These are phyloP conservation scores for Plantago coronopus DNA, from an alignment of 305 asterid genomes.

Conservation along the genomic window DNA sequence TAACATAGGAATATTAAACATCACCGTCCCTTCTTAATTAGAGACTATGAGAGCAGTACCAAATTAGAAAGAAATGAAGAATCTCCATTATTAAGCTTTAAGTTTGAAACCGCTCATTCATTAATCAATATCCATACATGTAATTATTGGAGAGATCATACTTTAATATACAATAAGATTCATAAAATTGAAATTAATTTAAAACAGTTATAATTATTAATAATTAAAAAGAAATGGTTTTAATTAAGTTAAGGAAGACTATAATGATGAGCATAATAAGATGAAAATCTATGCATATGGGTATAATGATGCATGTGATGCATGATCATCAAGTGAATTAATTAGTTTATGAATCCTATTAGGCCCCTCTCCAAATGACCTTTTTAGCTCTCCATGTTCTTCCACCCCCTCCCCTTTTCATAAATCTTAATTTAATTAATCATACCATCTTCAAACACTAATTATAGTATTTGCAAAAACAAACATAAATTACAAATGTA, in stretches of 20 bases:
- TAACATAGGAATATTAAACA: too few species aligned
- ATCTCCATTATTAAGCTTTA: too few species aligned
- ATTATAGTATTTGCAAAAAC: neutral
- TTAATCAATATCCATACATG: neutral
- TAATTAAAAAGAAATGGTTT: too few species aligned
- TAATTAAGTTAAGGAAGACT: constrained; percentile 3
- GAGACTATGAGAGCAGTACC: too few species aligned
- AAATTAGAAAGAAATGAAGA: too few species aligned
- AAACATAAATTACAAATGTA: too few species aligned
- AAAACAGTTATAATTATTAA: too few species aligned
- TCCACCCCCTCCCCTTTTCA: constrained; percentile 23
- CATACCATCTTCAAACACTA: constrained; percentile 18
- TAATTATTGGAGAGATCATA: constrained; percentile 37
- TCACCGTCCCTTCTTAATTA: too few species aligned
- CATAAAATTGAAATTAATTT: too few species aligned
- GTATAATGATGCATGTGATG: constrained; percentile 52
- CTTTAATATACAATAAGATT: too few species aligned
- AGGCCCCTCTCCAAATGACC: constrained; percentile 17
- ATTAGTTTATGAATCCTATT: constrained; percentile 20
- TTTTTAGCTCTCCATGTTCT: constrained; percentile 39
- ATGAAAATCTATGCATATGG: constrained; percentile 35
- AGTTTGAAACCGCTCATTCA: too few species aligned
- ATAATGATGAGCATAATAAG: neutral
- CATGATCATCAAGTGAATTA: constrained; percentile 20
- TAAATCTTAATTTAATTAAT: constrained; percentile 14